Percentiles rank a stretch among this genome's conserved stretches.
Evolutionary conservation across 768 basidiomycete species (phyloP).

Genomic region (Mrakia gelida): DNA sequence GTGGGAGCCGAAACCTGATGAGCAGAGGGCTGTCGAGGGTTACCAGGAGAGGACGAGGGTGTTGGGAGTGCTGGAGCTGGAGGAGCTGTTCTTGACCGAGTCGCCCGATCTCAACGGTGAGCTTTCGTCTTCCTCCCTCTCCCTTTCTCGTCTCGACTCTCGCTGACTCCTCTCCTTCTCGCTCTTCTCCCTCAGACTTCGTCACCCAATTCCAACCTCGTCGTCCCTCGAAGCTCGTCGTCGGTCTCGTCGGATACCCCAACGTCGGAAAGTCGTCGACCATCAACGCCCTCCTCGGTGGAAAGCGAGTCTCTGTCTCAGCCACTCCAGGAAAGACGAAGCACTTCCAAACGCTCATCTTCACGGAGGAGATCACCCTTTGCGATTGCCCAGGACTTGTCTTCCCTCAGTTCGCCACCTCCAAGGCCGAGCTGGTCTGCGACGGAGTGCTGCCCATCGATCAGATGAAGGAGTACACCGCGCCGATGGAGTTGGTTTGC

Average conservation of each 20-base stretch:
- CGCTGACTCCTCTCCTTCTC: too few relatives aligned
- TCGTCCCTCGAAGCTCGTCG: slow-evolving; percentile 60
- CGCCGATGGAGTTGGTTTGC: slow-evolving; percentile 71
- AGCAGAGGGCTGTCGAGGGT: slow-evolving; percentile 29
- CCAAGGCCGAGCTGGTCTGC: slow-evolving; percentile 90
- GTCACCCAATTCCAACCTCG: slow-evolving; percentile 54
- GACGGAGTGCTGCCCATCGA: slow-evolving; percentile 97
- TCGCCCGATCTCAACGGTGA: slow-evolving; percentile 69
- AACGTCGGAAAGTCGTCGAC: slow-evolving; percentile 99
- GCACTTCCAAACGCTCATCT: slow-evolving; percentile 95
- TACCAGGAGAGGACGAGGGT: slow-evolving; percentile 58
- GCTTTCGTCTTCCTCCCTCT: slow-evolving; percentile 34
- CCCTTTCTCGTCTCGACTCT: neutral
- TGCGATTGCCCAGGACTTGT: slow-evolving; percentile 98
- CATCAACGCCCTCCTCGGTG: slow-evolving; percentile 90
- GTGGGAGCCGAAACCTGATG: slow-evolving; percentile 39
- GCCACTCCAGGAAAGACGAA: slow-evolving; percentile 98
- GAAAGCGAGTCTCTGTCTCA: slow-evolving; percentile 97
- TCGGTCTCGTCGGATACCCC: slow-evolving; percentile 94
- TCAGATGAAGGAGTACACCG: slow-evolving; percentile 89
- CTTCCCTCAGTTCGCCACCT: slow-evolving; percentile 96
- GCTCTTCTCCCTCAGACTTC: slow-evolving; percentile 54
- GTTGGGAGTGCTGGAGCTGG: slow-evolving; percentile 78
- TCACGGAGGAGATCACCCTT: slow-evolving; percentile 78
- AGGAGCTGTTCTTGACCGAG: slow-evolving; percentile 66